A percentile compares a stretch with the other conserved stretches of the same genome.
phyloP scores from a whole-genome alignment of 768 basidiomycete species.

The Imleria badia region DNA sequence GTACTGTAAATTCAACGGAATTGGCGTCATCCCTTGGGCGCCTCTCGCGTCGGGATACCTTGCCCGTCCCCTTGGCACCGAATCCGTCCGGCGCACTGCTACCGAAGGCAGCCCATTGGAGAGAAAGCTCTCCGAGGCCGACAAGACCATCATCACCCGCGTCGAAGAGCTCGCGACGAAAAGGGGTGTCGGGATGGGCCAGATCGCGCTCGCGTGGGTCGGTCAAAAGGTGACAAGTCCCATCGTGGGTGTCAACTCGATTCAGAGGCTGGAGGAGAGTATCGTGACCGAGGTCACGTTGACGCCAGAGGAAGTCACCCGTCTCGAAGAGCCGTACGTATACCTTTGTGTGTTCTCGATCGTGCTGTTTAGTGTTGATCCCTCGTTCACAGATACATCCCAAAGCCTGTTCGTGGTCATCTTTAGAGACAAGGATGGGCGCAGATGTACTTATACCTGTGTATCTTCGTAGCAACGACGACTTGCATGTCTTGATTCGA shows the following conservation, averaged over 20 bases:
- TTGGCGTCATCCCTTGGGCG: not conserved
- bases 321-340: slow-evolving; percentile 32
- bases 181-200: slow-evolving; percentile 41
- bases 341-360: not conserved
- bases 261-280: slow-evolving; percentile 30
- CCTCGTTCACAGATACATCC: slow-evolving; percentile 14
- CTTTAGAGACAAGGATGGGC: not conserved
- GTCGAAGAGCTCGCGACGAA: slow-evolving; percentile 22
- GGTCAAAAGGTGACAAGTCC: slow-evolving; percentile 42
- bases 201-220: slow-evolving; percentile 46
- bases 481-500: not conserved
- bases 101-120: too few relatives aligned
- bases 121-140: too few relatives aligned
- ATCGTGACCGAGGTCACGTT: slow-evolving; percentile 27
- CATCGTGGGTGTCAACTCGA: slow-evolving; percentile 41
- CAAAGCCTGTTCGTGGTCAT: slow-evolving; percentile 21
- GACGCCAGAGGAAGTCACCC: slow-evolving; percentile 29
- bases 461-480: not conserved
- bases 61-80: too few relatives aligned
- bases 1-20: not conserved
- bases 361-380: not conserved
- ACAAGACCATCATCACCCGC: too few relatives aligned
- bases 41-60: not conserved
- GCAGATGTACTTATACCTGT: not conserved
- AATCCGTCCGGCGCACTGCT: too few relatives aligned